Evolutionary conservation across 305 asterid species (phyloP), one percentile per base, ranked within the genome.

Genomic region (Rubia balearica): DNA sequence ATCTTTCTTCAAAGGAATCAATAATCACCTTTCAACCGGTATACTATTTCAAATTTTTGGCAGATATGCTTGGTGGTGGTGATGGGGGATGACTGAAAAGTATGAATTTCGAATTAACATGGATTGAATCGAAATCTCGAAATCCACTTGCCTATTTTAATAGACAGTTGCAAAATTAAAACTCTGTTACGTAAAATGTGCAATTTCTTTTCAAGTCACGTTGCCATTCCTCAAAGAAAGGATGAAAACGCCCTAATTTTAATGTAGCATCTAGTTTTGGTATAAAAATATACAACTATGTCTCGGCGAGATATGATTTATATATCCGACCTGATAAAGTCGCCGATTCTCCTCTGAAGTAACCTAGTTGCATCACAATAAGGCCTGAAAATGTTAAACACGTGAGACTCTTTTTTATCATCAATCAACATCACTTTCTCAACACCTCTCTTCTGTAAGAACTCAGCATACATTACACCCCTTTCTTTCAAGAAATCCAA

Each of bases 401-500:
- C 90, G 48, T 89, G 96, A 3, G 73, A 19, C 68, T 89, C 89
- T 0, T 65, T 86, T 68, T 84, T 77, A 4, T 89, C 86, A 61
- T 89, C 89, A 1, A 86, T 77, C 79, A 90, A 19, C 36, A 75
- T 75, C 84, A 86, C 98, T 22, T 38, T 67, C 74, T 65, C 61
- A 70, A 86, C 95, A 7, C 91, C 87, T 68, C 80, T 85, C 48
- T 53, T 71, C 73, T 77, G 73, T 85, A 87, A 74, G 53, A 82
- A 90, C 40, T 83, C 86, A 0, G 75, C 86, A 77, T 92, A 87
- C 82, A 61, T 76, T 0, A 81, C 89, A 30, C 96, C 98, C 33
- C 91, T 88, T 81, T 92, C 96, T 70, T 78, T 92, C 88, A 88
- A 80, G 74, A 90, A 90, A 74, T 92, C 96, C 22, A 71, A 8